Evolutionary conservation across 345 rosid genomes (phyloP).

Genomic region (Ailanthus altissimus): DNA sequence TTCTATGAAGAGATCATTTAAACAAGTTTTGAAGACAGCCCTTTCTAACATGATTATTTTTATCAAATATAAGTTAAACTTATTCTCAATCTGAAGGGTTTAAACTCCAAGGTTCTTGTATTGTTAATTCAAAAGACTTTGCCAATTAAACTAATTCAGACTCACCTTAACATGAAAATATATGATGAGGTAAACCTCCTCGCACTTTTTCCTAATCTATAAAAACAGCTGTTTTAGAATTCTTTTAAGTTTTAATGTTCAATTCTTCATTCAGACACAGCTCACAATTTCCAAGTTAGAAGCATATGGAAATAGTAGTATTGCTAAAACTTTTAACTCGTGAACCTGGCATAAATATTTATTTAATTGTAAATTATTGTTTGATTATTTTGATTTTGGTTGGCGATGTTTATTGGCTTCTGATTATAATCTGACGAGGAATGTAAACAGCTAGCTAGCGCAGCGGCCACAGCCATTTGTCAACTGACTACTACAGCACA

Average conservation of each 20-base stretch:
- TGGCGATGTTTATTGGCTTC: too few relatives aligned
- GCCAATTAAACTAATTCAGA: too few relatives aligned
- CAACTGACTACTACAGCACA: too few relatives aligned
- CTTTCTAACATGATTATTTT: too few relatives aligned
- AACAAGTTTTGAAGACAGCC: too few relatives aligned
- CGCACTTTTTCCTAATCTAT: neutral
- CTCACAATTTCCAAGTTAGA: neutral
- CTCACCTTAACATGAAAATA: too few relatives aligned
- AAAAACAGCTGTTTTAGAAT: neutral
- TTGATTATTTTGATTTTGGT: neutral
- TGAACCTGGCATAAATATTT: neutral
- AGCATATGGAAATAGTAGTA: neutral
- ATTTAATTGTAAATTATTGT: neutral
- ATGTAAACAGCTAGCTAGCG: neutral
- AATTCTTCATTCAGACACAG: neutral
- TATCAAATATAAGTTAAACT: too few relatives aligned
- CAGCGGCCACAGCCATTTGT: neutral
- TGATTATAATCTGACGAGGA: neutral
- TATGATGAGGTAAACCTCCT: neutral
- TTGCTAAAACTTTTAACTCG: neutral
- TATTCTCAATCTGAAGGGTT: too few relatives aligned
- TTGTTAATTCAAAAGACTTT: too few relatives aligned
- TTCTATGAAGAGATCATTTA: too few relatives aligned
- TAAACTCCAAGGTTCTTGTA: too few relatives aligned
- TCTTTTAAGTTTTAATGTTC: neutral